Percentiles rank a stretch among this genome's conserved stretches.
Evolutionary conservation across 441 rosid species (phyloP).

Genomic region (Aleurites moluccanus): DNA sequence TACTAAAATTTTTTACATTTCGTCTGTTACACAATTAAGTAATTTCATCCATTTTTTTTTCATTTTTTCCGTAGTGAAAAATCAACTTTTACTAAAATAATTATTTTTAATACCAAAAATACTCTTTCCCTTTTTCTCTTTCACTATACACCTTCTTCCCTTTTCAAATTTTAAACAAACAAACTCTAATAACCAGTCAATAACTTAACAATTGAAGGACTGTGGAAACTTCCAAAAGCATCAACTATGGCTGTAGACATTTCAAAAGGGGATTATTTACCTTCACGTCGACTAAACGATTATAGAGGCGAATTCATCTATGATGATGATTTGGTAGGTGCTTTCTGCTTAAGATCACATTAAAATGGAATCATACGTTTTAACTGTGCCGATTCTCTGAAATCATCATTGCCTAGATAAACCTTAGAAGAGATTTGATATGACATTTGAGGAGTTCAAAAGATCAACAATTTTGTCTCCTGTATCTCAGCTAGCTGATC

Average conservation of each 20-base stretch:
- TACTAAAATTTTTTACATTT: no score
- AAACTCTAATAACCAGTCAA: no score
- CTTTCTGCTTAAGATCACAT: conserved; percentile 91
- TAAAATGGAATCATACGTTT: conserved; percentile 95
- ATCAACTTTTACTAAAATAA: no score
- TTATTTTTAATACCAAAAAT: no score
- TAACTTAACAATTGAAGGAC: conserved; percentile 90
- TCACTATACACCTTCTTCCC: no score
- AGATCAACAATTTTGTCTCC: conserved; percentile 84
- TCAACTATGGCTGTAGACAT: conserved; percentile 74
- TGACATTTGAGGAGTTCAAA: conserved; percentile 91
- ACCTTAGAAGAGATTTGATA: conserved; percentile 97
- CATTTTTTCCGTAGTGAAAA: no score
- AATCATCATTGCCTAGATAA: conserved; percentile 96
- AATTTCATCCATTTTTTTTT: no score
- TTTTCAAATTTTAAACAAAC: no score
- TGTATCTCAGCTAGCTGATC: conserved; percentile 86
- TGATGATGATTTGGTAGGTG: conserved; percentile 74
- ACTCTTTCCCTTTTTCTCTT: no score
- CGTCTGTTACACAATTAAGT: no score
- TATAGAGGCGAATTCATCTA: conserved; percentile 87
- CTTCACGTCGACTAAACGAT: conserved; percentile 73
- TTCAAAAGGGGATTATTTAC: conserved; percentile 91
- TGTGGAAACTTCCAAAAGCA: conserved; percentile 76
- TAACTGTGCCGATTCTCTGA: conserved; percentile 97